These are phyloP conservation scores for Lactifluus subvellereus DNA, from an alignment of 768 basidiomycete genomes.

Conservation along the genomic window DNA sequence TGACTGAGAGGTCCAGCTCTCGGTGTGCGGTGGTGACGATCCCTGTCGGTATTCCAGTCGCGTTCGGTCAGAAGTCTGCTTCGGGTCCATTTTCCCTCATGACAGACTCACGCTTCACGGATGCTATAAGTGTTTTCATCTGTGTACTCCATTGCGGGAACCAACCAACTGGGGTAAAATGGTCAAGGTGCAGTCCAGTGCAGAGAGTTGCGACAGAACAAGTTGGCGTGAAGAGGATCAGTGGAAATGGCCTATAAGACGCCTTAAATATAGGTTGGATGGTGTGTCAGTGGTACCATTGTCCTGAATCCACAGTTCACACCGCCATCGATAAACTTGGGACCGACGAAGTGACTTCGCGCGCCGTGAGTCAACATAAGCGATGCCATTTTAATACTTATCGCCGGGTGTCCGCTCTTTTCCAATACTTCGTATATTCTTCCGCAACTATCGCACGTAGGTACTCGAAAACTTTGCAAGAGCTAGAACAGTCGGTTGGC, in stretches of 20 bases:
- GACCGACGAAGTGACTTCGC: not conserved
- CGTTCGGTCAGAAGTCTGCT: not conserved
- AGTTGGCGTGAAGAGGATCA: not conserved
- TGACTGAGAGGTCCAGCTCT: constrained; percentile 11
- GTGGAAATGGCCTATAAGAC: not conserved
- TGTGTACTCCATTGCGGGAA: not conserved
- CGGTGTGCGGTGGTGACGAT: not conserved
- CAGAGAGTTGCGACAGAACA: not conserved
- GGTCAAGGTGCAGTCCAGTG: not conserved
- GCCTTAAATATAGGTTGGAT: constrained; percentile 1
- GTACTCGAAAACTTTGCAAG: not conserved
- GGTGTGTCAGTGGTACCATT: not conserved
- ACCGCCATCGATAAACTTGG: not conserved
- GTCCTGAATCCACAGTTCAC: constrained; percentile 1
- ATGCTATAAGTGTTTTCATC: not conserved
- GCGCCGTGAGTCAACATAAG: not conserved
- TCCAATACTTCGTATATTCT: not conserved
- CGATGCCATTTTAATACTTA: not conserved
- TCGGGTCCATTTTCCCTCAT: not conserved
- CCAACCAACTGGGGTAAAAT: not conserved
- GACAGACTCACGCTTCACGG: constrained; percentile 3
- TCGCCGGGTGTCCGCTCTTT: not conserved
- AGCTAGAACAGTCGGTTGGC: not conserved
- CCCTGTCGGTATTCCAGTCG: not conserved
- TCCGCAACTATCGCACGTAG: not conserved